These are phyloP conservation scores for Entomortierella lignicola DNA, from an alignment of 192 early-diverging fungal species.

Conservation along the genomic window DNA sequence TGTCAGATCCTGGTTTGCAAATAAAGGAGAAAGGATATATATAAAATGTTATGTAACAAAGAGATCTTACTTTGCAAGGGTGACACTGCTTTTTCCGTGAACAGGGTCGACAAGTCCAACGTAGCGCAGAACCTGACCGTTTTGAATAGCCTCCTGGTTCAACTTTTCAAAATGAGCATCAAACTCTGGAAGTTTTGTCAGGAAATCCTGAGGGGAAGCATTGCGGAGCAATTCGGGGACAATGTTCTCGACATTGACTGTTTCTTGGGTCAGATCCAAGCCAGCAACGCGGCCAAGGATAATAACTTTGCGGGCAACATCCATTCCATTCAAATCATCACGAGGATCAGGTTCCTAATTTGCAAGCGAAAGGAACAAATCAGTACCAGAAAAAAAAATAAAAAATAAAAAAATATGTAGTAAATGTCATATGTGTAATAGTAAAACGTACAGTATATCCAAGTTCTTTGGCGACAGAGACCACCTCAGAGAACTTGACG, in stretches of 20 bases:
- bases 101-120: conserved; percentile 89
- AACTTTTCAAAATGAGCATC: conserved; percentile 88
- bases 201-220: conserved; percentile 83
- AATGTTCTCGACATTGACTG: conserved; percentile 94
- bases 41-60: background rate
- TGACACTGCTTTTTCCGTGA: conserved; percentile 78
- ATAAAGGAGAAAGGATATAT: background rate
- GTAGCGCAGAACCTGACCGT: conserved; percentile 89
- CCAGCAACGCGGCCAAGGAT: conserved; percentile 93
- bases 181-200: conserved; percentile 83
- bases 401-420: conserved; percentile 13
- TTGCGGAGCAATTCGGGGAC: conserved; percentile 87
- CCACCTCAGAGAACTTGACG: conserved; percentile 88
- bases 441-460: conserved; percentile 83
- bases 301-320: conserved; percentile 96
- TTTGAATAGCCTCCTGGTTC: conserved; percentile 79
- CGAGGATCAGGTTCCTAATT: conserved; percentile 93
- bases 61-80: conserved; percentile 73
- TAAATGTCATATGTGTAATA: too few species aligned
- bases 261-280: conserved; percentile 77
- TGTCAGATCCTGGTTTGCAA: background rate
- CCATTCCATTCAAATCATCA: conserved; percentile 99
- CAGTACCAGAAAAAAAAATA: background rate
- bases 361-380: conserved; percentile 1
- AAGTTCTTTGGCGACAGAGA: conserved; percentile 87